Evolutionary conservation across 495 filamentous ascomycete species (phyloP).

Genomic region (Paragyromitra xinjiangensis): DNA sequence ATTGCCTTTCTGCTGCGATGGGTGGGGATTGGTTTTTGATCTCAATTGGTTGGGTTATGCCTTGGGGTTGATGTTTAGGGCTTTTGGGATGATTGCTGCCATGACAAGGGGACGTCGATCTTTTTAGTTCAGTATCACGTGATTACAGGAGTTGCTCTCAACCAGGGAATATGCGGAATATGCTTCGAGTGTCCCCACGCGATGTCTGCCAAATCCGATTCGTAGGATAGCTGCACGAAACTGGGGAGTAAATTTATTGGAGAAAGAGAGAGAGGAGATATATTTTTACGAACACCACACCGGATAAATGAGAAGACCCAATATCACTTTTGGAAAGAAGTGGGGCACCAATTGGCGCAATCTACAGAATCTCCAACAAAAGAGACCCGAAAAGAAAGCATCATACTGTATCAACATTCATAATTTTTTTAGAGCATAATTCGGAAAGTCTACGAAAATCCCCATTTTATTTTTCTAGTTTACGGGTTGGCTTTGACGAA

Average conservation of each 20-base stretch:
- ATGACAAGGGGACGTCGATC: slow-evolving; percentile 18
- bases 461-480: slow-evolving; percentile 52
- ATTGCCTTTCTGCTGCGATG: slow-evolving; percentile 31
- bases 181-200: background rate
- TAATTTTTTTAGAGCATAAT: slow-evolving; percentile 45
- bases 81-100: slow-evolving; percentile 33
- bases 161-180: background rate
- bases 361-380: slow-evolving; percentile 43
- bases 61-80: slow-evolving; percentile 18
- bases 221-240: background rate
- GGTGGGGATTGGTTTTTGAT: background rate
- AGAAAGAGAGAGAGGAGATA: slow-evolving; percentile 38
- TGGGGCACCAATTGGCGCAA: slow-evolving; percentile 30
- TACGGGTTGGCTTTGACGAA: slow-evolving; percentile 77
- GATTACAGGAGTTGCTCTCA: background rate
- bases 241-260: background rate
- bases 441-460: background rate
- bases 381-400: slow-evolving; percentile 39
- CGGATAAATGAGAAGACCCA: slow-evolving; percentile 35
- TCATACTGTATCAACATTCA: slow-evolving; percentile 30
- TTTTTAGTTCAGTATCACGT: slow-evolving; percentile 15
- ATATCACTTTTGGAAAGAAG: slow-evolving; percentile 40
- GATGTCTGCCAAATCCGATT: background rate
- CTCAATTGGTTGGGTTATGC: slow-evolving; percentile 16
- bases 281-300: slow-evolving; percentile 36